Percentiles rank a stretch among this genome's conserved stretches.
phyloP scores from a whole-genome alignment of 768 basidiomycete genomes.

The Kwoniella mangroviensis region DNA sequence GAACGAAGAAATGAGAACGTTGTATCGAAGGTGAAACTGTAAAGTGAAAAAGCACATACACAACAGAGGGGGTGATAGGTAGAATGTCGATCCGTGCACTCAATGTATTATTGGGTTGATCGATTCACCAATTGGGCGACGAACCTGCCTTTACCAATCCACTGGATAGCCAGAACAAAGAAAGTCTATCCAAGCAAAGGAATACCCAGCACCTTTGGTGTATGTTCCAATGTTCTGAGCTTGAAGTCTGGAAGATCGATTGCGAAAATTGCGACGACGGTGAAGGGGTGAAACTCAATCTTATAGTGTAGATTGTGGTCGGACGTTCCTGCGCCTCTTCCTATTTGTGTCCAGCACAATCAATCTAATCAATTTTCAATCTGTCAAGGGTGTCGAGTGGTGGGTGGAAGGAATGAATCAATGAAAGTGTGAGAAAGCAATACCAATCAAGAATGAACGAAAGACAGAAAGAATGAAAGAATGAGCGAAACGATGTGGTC shows the following conservation, averaged over 20 bases:
- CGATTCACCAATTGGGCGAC: background rate
- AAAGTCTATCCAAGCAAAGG: background rate
- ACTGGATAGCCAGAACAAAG: background rate
- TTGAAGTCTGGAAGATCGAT: background rate
- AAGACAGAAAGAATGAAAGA: background rate
- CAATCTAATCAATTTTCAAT: background rate
- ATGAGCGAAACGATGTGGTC: background rate
- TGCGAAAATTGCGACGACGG: no score
- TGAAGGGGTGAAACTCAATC: background rate
- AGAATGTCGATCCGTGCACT: background rate
- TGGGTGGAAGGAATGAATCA: background rate
- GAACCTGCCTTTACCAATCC: background rate
- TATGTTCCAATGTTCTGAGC: background rate
- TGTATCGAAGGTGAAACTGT: background rate
- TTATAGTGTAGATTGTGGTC: background rate
- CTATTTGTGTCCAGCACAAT: background rate
- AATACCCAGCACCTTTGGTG: background rate
- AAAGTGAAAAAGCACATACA: background rate
- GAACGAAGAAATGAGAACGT: background rate
- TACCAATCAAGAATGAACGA: background rate
- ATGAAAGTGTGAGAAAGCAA: background rate
- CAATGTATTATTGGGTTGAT: background rate
- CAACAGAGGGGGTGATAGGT: background rate
- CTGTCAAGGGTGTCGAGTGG: background rate
- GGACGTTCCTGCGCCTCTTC: conserved; percentile 9